Conservation (phyloP, 129 eudicot species). For the Flaveria bidentis region DNA sequence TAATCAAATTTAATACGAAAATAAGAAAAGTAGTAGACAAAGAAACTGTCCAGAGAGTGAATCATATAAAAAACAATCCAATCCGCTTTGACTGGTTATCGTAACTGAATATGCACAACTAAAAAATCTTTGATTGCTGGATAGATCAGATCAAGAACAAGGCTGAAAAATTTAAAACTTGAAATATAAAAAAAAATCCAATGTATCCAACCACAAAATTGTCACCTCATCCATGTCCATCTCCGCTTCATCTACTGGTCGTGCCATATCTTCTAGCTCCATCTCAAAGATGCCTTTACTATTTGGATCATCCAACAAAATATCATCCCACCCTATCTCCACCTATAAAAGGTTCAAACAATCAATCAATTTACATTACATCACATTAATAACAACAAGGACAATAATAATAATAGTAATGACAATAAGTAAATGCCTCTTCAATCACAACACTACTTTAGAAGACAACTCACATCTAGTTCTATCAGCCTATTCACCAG, state of each 20-base stretch:
- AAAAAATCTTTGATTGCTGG: too few relatives aligned
- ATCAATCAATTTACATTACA: conserved; percentile 4
- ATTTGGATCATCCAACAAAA: conserved; percentile 61
- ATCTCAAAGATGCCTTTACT: conserved; percentile 81
- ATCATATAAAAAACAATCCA: background rate
- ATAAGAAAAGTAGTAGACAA: background rate
- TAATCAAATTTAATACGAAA: background rate
- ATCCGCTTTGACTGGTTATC: background rate
- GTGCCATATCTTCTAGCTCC: conserved; percentile 76
- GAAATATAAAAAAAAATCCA: too few relatives aligned
- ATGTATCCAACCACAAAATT: too few relatives aligned
- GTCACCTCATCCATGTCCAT: conserved; percentile 61
- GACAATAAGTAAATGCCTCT: background rate
- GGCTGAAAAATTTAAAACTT: too few relatives aligned
- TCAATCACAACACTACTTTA: background rate
- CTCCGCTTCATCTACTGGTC: conserved; percentile 41
- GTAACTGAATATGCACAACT: background rate
- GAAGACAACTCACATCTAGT: conserved; percentile 68
- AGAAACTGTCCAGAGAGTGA: background rate
- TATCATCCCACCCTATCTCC: conserved; percentile 88
- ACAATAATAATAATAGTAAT: background rate
- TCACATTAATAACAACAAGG: background rate
- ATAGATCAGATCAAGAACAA: too few relatives aligned
- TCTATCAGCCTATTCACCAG: conserved; percentile 80
- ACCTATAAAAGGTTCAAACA: conserved; percentile 45